Base-by-base conservation (phyloP, 1,284 basidiomycete species). In the Ustilago hordei region DNA sequence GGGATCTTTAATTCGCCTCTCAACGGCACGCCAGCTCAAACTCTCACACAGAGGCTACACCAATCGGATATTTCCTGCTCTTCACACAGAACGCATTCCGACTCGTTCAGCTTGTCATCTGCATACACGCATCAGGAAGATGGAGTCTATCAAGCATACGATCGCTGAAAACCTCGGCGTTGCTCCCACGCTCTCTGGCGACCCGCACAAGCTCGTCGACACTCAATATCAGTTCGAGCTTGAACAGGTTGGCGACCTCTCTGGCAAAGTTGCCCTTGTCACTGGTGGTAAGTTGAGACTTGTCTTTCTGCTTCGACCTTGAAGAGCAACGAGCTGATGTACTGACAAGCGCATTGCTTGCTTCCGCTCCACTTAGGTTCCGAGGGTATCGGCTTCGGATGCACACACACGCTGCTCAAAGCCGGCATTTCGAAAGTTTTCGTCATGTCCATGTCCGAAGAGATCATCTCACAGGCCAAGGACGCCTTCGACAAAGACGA, bases 381-480 rank as follows among this genome's bases (percentile, higher is more conserved):
- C 35, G 68, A 70, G 53, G 68, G 68, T 0, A 64, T 70, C 17
- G 68, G 68, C 23, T 70, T 57, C 11, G 68, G 68, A 0, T 70
- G 68, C 68, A 70, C 68, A 4, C 68, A 70, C 50, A 70, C 68
- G 8, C 56, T 70, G 31, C 58, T 70, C 31, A 70, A 70, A 34
- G 47, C 61, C 54, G 64, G 64, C 62, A 60, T 70, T 19, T 45
- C 48, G 43, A 70, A 70, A 38, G 47, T 70, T n/a, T 70, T 64
- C 43, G 54, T 70, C 9, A 12, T 70, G 11, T 70, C 68, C 47
- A 60, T 59, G 48, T 70, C 68, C 4, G 57, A 70, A 47, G 39
- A 70, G 34, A 70, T 70, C 62, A 60, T 70, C 54, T 34, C 52
- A 6, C 62, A 60, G 19, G 68, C 68, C 38, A 70, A 50, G 35